These are phyloP conservation scores for Datisca glomerata DNA, from an alignment of 306 rosid genomes.

Conservation along the genomic window DNA sequence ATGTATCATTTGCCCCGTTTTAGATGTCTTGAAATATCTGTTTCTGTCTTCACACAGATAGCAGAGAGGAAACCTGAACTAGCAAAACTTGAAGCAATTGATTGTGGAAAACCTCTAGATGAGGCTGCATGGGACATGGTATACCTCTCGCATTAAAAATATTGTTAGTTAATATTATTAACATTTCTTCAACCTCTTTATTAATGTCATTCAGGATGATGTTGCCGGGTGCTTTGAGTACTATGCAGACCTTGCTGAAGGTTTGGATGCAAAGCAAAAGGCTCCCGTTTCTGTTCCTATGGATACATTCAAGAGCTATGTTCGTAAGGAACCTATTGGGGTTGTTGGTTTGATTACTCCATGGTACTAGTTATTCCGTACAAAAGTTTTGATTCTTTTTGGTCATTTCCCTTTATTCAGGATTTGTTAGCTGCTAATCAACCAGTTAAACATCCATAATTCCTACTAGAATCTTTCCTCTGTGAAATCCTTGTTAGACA, in stretches of 20 bases:
- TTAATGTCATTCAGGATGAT: conserved; percentile 54
- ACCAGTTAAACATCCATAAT: too few relatives aligned
- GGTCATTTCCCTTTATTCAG: too few relatives aligned
- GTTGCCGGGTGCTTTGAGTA: conserved; percentile 96
- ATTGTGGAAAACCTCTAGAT: conserved; percentile 85
- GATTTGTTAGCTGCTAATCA: too few relatives aligned
- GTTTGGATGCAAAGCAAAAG: conserved; percentile 72
- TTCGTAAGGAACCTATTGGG: conserved; percentile 85
- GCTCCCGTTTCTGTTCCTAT: conserved; percentile 69
- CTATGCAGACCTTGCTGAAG: conserved; percentile 94
- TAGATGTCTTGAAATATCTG: too few relatives aligned
- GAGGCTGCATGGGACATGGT: conserved; percentile 94
- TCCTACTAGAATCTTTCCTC: too few relatives aligned
- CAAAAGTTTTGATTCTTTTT: too few relatives aligned
- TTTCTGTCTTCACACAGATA: conserved; percentile 26
- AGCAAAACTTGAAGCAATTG: conserved; percentile 65
- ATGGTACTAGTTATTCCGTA: conserved; percentile 38
- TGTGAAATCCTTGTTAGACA: too few relatives aligned
- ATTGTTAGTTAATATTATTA: conserved; percentile 2
- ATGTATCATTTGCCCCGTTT: too few relatives aligned
- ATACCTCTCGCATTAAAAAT: conserved; percentile 4
- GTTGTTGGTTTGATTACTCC: conserved; percentile 88
- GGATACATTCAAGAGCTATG: conserved; percentile 64
- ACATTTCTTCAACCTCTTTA: conserved; percentile 1
- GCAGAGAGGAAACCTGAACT: conserved; percentile 46